These are phyloP conservation scores for Trichocladium uniseriatum DNA, from an alignment of 495 filamentous ascomycete species.

Conservation along the genomic window DNA sequence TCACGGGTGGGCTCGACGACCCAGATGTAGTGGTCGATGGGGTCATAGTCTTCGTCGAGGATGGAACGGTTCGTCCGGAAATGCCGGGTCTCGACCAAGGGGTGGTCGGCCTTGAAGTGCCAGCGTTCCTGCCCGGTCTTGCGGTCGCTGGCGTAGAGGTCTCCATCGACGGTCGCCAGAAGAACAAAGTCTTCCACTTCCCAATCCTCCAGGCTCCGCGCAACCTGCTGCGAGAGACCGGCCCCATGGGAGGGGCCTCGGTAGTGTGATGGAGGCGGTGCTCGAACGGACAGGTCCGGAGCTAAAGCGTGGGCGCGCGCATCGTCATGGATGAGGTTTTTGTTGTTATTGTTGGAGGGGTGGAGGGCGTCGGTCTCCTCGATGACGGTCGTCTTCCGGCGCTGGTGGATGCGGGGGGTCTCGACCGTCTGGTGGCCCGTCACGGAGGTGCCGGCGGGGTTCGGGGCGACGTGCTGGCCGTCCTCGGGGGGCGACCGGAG, in stretches of 20 bases:
- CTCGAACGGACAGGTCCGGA: slow-evolving; percentile 82
- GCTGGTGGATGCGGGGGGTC: slow-evolving; percentile 17
- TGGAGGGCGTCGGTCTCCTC: slow-evolving; percentile 10
- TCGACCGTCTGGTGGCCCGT: slow-evolving; percentile 21
- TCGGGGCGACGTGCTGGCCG: slow-evolving; percentile 21
- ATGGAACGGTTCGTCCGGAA: slow-evolving; percentile 60
- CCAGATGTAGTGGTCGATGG: slow-evolving; percentile 84
- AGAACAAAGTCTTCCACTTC: slow-evolving; percentile 99
- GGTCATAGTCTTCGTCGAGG: slow-evolving; percentile 45
- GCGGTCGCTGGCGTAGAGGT: slow-evolving; percentile 84
- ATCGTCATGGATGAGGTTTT: slow-evolving; percentile 54
- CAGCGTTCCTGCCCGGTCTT: slow-evolving; percentile 74
- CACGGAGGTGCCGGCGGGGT: slow-evolving; percentile 16
- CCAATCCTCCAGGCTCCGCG: slow-evolving; percentile 96
- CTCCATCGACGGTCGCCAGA: slow-evolving; percentile 97
- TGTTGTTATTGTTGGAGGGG: slow-evolving; percentile 29
- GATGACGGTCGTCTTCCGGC: slow-evolving; percentile 18
- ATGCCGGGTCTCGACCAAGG: slow-evolving; percentile 85
- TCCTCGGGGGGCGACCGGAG: slow-evolving; percentile 25
- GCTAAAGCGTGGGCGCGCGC: slow-evolving; percentile 90
- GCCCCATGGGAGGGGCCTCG: slow-evolving; percentile 40
- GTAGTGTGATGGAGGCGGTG: slow-evolving; percentile 61
- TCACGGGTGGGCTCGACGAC: slow-evolving; percentile 88
- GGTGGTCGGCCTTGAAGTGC: slow-evolving; percentile 71
- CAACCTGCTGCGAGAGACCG: slow-evolving; percentile 68